phyloP scores from a whole-genome alignment of 176 grass and related monocot species.

The Aegilops longissima region DNA sequence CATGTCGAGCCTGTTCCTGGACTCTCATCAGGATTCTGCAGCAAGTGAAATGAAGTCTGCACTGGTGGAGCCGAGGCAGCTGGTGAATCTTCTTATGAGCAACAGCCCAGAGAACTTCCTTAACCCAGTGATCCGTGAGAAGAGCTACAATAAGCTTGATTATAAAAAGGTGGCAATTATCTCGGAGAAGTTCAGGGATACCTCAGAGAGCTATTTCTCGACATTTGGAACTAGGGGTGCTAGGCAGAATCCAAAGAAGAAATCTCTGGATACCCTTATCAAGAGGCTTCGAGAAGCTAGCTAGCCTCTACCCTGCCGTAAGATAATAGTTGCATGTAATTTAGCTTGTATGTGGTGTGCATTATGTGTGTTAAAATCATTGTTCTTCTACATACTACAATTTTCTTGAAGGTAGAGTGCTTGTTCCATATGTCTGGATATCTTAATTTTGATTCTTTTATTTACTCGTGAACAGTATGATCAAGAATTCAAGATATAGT shows the following conservation, averaged over 20 bases:
- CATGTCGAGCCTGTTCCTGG: conserved; percentile 55
- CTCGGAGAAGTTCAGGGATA: conserved; percentile 95
- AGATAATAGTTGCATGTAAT: conserved; percentile 46
- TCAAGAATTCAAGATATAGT: conserved; percentile 2
- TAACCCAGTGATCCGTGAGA: conserved; percentile 89
- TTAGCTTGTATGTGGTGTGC: conserved; percentile 46
- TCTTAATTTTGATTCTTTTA: conserved; percentile 46
- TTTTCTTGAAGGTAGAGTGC: conserved; percentile 39
- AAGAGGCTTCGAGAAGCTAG: conserved; percentile 91
- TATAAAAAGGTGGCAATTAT: conserved; percentile 79
- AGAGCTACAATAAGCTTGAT: conserved; percentile 93
- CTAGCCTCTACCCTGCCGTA: conserved; percentile 41
- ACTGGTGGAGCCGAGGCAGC: conserved; percentile 71
- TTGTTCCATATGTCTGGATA: conserved; percentile 47
- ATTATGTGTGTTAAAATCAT: conserved; percentile 37
- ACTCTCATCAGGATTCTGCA: conserved; percentile 56
- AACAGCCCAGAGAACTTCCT: conserved; percentile 91
- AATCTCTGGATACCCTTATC: conserved; percentile 82
- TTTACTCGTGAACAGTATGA: conserved; percentile 19
- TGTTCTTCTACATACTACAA: conserved; percentile 28
- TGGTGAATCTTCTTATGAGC: conserved; percentile 94
- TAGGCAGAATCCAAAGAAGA: conserved; percentile 85
- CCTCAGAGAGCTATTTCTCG: conserved; percentile 86
- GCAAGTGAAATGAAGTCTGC: conserved; percentile 74
- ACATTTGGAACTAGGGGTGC: conserved; percentile 77